A percentile compares a stretch with the other conserved stretches of the same genome.
These are phyloP conservation scores for Amyloporia xantha DNA, from an alignment of 768 basidiomycete species.

Conservation along the genomic window DNA sequence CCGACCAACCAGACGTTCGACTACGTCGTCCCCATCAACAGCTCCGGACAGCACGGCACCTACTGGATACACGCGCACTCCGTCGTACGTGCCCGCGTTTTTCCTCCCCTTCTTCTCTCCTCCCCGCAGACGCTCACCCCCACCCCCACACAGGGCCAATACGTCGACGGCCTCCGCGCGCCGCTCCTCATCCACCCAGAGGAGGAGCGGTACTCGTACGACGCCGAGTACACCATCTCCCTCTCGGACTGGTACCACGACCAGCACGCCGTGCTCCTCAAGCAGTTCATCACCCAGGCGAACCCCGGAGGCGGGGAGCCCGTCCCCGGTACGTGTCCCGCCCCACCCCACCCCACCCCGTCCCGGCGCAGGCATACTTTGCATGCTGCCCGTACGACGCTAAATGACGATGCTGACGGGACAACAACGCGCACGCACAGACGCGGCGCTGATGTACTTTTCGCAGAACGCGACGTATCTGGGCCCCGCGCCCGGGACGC, in stretches of 20 bases:
- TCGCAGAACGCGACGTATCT: constrained; percentile 69
- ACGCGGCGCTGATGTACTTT: constrained; percentile 79
- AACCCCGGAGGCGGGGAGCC: constrained; percentile 88
- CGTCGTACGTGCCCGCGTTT: constrained; percentile 5
- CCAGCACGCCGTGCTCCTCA: constrained; percentile 54
- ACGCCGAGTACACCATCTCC: constrained; percentile 84
- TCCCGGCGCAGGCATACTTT: not conserved
- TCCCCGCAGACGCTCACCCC: not conserved
- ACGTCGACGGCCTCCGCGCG: constrained; percentile 88
- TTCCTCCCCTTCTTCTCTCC: not conserved
- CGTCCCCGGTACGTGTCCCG: constrained; percentile 56
- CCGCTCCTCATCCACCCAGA: constrained; percentile 73
- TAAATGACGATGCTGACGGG: too few species aligned
- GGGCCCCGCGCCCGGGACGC: constrained; percentile 46
- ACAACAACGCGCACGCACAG: constrained; percentile 33
- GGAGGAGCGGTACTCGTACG: constrained; percentile 64
- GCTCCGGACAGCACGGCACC: constrained; percentile 69
- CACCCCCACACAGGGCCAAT: constrained; percentile 56
- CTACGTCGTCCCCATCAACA: constrained; percentile 67
- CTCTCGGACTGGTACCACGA: constrained; percentile 92
- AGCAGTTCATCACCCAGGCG: constrained; percentile 59
- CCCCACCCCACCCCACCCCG: too few species aligned
- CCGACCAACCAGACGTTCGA: constrained; percentile 65
- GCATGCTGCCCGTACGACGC: not conserved
- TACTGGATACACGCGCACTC: constrained; percentile 78